phyloP scores from a whole-genome alignment of 257 asterid genomes.

The Solanum medicagineum region DNA sequence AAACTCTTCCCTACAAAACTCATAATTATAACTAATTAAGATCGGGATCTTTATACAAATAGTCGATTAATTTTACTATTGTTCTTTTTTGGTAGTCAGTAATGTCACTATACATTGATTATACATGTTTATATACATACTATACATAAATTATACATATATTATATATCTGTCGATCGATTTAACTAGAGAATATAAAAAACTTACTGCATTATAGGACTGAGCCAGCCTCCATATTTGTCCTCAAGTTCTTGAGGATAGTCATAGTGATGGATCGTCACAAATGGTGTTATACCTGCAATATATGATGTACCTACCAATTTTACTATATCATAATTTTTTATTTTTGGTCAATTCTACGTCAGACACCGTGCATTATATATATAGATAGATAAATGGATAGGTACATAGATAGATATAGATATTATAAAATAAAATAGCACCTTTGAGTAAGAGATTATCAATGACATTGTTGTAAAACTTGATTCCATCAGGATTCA shows the following conservation, averaged over 20 bases:
- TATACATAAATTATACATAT: not conserved
- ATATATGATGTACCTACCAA: not conserved
- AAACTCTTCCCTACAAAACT: slow-evolving; percentile 46
- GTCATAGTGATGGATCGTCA: slow-evolving; percentile 20
- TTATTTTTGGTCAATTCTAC: not conserved
- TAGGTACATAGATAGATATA: too few species aligned
- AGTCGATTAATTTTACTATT: too few species aligned
- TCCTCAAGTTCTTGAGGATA: slow-evolving; percentile 14
- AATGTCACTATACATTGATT: not conserved
- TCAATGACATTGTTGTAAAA: slow-evolving; percentile 49
- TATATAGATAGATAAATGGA: too few species aligned
- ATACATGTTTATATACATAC: not conserved
- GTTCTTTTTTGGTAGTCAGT: too few species aligned
- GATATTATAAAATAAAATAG: too few species aligned
- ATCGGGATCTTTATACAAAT: not conserved
- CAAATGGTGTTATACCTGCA: slow-evolving; percentile 26
- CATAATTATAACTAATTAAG: not conserved
- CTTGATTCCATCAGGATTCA: slow-evolving; percentile 34
- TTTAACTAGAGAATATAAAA: not conserved
- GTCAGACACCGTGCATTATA: not conserved
- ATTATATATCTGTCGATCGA: not conserved
- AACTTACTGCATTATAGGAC: slow-evolving; percentile 13
- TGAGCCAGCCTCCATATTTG: slow-evolving; percentile 24
- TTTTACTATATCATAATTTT: not conserved
- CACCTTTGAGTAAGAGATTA: slow-evolving; percentile 47